Evolutionary conservation across 2,329 filamentous ascomycete genomes (phyloP).

Genomic region (Lomentospora prolificans): DNA sequence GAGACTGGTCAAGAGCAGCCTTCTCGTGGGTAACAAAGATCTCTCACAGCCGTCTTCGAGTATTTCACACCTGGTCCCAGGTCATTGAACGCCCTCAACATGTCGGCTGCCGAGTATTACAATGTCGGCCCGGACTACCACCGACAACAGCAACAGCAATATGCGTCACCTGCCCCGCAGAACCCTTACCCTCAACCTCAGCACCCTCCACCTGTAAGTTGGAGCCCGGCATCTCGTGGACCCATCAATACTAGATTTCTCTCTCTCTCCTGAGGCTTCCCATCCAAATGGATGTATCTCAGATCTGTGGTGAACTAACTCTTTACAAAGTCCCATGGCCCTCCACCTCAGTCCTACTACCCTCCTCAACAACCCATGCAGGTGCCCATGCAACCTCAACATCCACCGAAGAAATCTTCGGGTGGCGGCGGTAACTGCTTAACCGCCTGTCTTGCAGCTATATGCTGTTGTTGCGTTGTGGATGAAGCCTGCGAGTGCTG

Average conservation of each 20-base stretch:
- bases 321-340: conserved; percentile 13
- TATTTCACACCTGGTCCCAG: no score
- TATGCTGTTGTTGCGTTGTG: conserved; percentile 41
- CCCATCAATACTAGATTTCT: no score
- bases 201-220: conserved; percentile 29
- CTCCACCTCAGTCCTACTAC: conserved; percentile 21
- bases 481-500: conserved; percentile 43
- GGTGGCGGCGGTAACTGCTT: conserved; percentile 32
- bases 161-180: neutral
- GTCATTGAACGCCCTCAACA: neutral
- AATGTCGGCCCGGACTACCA: conserved; percentile 7
- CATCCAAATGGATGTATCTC: neutral
- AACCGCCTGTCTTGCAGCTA: conserved; percentile 34
- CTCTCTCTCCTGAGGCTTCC: neutral
- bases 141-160: conserved; percentile 1
- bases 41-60: no score
- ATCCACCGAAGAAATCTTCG: conserved; percentile 24
- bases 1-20: neutral
- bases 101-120: conserved; percentile 9
- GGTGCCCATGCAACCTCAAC: conserved; percentile 22
- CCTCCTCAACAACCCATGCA: conserved; percentile 27
- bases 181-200: conserved; percentile 19
- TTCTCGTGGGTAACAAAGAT: no score
- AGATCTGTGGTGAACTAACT: conserved; percentile 19
- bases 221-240: no score